A percentile compares a stretch with the other conserved stretches of the same genome.
Conservation (phyloP, 2,329 filamentous ascomycete species). For the Talaromyces sp. region DNA sequence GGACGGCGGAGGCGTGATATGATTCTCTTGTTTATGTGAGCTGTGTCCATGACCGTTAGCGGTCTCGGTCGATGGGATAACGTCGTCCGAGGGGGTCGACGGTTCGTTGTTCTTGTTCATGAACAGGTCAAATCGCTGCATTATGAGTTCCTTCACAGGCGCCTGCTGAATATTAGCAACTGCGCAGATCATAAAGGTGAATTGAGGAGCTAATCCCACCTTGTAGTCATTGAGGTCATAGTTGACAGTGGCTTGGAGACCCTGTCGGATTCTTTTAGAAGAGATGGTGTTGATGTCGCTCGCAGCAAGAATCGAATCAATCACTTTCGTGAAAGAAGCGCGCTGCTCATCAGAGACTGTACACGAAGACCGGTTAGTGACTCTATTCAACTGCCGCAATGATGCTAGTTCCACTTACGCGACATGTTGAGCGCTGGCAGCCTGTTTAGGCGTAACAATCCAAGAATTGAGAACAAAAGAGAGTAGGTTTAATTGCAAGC, state of each 20-base stretch:
- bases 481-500: background rate
- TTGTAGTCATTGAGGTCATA: conserved; percentile 62
- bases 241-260: conserved; percentile 53
- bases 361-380: conserved; percentile 18
- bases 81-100: conserved; percentile 31
- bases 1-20: conserved; percentile 32
- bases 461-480: background rate
- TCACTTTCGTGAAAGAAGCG: conserved; percentile 55
- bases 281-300: conserved; percentile 64
- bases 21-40: conserved; percentile 23
- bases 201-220: conserved; percentile 49
- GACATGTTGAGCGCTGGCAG: conserved; percentile 32
- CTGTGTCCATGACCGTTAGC: conserved; percentile 34
- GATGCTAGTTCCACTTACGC: conserved; percentile 28
- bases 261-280: conserved; percentile 63
- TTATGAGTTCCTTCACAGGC: conserved; percentile 69
- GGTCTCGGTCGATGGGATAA: conserved; percentile 20
- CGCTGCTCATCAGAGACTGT: conserved; percentile 50
- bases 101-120: conserved; percentile 43
- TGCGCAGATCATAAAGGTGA: conserved; percentile 2
- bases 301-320: conserved; percentile 59
- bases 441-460: background rate
- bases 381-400: background rate
- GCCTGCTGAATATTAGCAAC: conserved; percentile 45
- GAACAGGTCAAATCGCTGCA: conserved; percentile 69